Percentiles rank a stretch among this genome's conserved stretches.
These are phyloP conservation scores for Geosiphon pyriformis DNA, from an alignment of 192 early-diverging fungal species.

Conservation along the genomic window DNA sequence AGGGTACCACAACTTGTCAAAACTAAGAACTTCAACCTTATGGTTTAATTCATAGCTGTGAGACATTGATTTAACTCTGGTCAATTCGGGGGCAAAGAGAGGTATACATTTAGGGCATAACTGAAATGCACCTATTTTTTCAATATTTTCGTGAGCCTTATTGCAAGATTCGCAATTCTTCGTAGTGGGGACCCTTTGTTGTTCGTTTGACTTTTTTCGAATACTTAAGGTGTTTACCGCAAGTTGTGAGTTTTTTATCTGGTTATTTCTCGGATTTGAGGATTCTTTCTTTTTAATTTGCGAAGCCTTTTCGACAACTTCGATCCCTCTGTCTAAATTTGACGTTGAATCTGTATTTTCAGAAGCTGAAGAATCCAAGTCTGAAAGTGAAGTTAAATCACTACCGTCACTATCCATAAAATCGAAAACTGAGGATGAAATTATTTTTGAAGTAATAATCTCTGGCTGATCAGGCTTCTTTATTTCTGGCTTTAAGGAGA, in stretches of 20 bases:
- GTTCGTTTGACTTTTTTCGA: not conserved
- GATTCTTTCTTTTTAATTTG: not conserved
- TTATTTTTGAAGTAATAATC: not conserved
- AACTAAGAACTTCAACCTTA: conserved; percentile 39
- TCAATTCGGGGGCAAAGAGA: conserved; percentile 2
- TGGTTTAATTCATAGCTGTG: conserved; percentile 2
- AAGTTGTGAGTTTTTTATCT: not conserved
- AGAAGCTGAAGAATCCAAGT: not conserved
- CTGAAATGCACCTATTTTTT: conserved; percentile 4
- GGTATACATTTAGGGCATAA: conserved; percentile 8
- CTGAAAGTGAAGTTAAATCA: not conserved
- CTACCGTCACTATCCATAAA: not conserved
- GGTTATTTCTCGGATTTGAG: not conserved
- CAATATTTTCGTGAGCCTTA: not conserved
- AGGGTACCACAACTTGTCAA: conserved; percentile 44
- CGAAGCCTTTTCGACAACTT: not conserved
- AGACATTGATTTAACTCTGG: conserved; percentile 4
- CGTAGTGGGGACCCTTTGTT: not conserved
- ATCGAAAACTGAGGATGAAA: not conserved
- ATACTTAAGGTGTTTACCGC: not conserved
- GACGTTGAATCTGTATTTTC: not conserved
- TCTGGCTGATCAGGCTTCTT: not conserved
- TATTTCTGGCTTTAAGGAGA: not conserved
- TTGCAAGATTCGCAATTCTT: conserved; percentile 9
- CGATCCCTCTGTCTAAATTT: not conserved